Evolutionary conservation across 352 stramenopile genomes (phyloP).

Genomic region (Phytophthora nicotianae): DNA sequence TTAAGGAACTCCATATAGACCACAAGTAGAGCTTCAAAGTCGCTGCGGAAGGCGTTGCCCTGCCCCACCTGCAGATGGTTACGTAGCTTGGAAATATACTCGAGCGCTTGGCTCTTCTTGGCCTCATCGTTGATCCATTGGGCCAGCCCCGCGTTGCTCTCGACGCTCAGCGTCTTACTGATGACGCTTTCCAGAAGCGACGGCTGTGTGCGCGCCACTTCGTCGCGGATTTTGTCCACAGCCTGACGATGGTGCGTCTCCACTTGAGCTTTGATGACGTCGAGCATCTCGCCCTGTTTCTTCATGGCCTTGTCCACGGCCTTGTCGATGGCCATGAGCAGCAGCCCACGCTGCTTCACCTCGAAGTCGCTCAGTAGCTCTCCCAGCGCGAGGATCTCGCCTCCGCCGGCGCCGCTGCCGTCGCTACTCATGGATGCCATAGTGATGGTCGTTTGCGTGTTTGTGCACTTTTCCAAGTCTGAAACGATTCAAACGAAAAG

Average conservation of each 20-base stretch:
- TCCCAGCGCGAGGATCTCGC: constrained; percentile 12
- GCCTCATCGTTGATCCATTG: constrained; percentile 26
- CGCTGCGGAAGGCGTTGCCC: constrained; percentile 33
- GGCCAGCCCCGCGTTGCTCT: constrained; percentile 27
- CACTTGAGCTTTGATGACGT: constrained; percentile 23
- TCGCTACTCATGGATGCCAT: constrained; percentile 18
- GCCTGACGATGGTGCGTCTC: constrained; percentile 22
- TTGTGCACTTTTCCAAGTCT: constrained; percentile 2
- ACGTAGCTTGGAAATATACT: constrained; percentile 20
- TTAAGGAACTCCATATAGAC: constrained; percentile 38
- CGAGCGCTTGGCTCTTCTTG: constrained; percentile 19
- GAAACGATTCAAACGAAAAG: constrained; percentile 10
- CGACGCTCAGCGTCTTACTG: constrained; percentile 23
- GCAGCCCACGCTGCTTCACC: constrained; percentile 24
- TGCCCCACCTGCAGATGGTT: constrained; percentile 21
- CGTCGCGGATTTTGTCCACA: constrained; percentile 18
- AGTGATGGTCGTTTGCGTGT: neutral
- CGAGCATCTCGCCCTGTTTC: constrained; percentile 39
- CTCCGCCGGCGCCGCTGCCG: constrained; percentile 10
- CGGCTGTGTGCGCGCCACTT: constrained; percentile 24
- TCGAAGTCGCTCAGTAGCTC: constrained; percentile 37
- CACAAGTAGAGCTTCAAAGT: constrained; percentile 34
- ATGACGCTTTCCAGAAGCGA: constrained; percentile 23
- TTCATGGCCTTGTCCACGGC: constrained; percentile 30
- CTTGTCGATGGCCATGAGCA: constrained; percentile 40